phyloP scores from a whole-genome alignment of 371 early-diverging fungal genomes.

The Syncephalastrum contaminatum region DNA sequence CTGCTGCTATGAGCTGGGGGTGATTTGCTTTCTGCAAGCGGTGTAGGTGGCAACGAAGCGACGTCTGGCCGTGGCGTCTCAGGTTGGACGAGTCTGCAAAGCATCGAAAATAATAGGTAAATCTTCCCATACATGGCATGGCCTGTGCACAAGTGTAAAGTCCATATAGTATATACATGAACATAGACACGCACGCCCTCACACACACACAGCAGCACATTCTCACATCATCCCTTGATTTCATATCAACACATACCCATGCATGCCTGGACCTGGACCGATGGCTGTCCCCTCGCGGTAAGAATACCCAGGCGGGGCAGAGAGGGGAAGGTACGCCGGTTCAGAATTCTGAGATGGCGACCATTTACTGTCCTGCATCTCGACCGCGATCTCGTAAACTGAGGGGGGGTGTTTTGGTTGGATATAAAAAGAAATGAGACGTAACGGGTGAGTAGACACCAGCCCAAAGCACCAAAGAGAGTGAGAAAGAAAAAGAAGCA shows the following conservation, averaged over 20 bases:
- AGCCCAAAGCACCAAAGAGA: conserved; percentile 2
- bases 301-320: conserved; percentile 7
- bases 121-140: no score
- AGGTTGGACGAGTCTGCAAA: conserved; percentile 9
- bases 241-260: conserved; percentile 12
- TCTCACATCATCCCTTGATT: no score
- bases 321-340: conserved; percentile 17
- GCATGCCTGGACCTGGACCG: conserved; percentile 9
- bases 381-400: conserved; percentile 1
- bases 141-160: no score
- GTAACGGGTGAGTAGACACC: no score
- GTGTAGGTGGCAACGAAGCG: conserved; percentile 16
- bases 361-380: conserved; percentile 26
- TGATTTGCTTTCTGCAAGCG: conserved; percentile 12
- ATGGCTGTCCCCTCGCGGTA: conserved; percentile 14
- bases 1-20: conserved; percentile 29
- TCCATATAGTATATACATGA: no score
- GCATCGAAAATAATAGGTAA: no score
- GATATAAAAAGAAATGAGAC: no score
- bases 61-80: conserved; percentile 21
- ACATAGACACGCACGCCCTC: no score
- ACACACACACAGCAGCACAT: no score
- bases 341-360: conserved; percentile 20
- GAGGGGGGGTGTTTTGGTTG: no score
- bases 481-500: conserved; percentile 6